phyloP scores from a whole-genome alignment of 176 grass and related monocot species.

The Bolboschoenus planiculmis region DNA sequence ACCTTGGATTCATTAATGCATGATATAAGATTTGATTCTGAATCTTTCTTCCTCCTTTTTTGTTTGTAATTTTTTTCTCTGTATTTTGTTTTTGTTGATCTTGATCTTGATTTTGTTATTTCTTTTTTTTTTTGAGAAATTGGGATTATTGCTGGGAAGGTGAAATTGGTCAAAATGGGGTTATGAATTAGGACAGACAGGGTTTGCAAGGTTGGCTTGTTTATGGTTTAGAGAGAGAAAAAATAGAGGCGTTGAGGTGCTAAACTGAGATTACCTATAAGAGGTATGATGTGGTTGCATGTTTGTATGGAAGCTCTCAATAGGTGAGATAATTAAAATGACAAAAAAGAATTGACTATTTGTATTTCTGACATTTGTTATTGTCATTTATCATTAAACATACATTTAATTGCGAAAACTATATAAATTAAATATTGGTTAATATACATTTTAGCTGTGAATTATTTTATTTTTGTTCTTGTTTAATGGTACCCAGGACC shows the following conservation, averaged over 20 bases:
- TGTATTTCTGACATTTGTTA: neutral
- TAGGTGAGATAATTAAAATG: neutral
- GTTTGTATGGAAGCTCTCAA: constrained; percentile 2
- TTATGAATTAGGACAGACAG: neutral
- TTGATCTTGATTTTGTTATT: neutral
- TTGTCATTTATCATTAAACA: neutral
- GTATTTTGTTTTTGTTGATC: neutral
- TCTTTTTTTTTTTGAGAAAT: neutral
- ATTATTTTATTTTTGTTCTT: neutral
- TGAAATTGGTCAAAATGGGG: constrained; percentile 22
- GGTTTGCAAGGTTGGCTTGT: constrained; percentile 24
- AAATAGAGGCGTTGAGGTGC: neutral
- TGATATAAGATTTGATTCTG: neutral
- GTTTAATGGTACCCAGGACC: neutral
- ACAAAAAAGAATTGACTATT: neutral
- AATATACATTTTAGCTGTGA: neutral
- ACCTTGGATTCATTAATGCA: constrained; percentile 3
- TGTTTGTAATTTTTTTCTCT: neutral
- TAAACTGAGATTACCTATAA: constrained; percentile 27
- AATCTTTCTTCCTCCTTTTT: neutral
- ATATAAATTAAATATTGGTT: neutral
- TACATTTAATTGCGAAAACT: neutral
- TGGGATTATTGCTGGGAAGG: neutral
- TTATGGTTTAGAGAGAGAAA: constrained; percentile 20
- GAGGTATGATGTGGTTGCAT: constrained; percentile 16